Conservation (phyloP, 169 alveolate genomes). For the Cystoisospora suis region DNA sequence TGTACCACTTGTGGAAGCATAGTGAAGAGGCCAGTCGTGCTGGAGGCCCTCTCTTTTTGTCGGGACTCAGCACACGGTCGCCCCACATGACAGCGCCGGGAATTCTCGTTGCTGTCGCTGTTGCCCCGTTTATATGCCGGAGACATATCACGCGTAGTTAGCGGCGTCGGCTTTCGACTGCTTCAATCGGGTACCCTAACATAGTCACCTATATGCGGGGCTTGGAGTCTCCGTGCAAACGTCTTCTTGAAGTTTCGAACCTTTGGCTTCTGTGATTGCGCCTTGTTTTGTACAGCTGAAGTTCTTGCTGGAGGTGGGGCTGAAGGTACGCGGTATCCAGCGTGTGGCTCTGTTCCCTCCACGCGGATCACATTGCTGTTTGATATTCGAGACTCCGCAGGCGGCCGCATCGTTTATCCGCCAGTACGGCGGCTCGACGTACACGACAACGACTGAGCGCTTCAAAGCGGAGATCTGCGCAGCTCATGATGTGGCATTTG, state of each 20-base stretch:
- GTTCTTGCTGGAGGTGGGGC: slow-evolving; percentile 4
- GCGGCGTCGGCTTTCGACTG: too few species aligned
- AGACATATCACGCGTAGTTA: too few species aligned
- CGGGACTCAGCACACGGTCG: too few species aligned
- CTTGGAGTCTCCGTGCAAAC: too few species aligned
- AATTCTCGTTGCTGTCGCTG: too few species aligned
- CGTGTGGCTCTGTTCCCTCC: slow-evolving; percentile 56
- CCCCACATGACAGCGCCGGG: too few species aligned
- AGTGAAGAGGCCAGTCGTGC: too few species aligned
- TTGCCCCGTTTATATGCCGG: too few species aligned
- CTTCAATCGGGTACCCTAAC: too few species aligned
- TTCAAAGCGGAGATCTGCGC: slow-evolving; percentile 57
- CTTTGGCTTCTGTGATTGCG: not conserved
- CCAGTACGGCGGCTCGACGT: slow-evolving; percentile 52
- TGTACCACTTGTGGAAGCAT: too few species aligned
- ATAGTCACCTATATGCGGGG: too few species aligned
- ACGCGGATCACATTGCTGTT: slow-evolving; percentile 61
- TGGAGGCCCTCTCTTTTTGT: too few species aligned
- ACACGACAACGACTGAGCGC: slow-evolving; percentile 47
- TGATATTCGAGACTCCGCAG: slow-evolving; percentile 19
- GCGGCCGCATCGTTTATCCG: slow-evolving; percentile 37
- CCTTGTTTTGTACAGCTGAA: slow-evolving; percentile 39
- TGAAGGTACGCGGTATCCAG: slow-evolving; percentile 54
- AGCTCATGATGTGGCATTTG: slow-evolving; percentile 37
- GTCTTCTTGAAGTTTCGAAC: not conserved